Base-by-base conservation (phyloP, 2,329 filamentous ascomycete species). In the Ophiostoma pallidulum region DNA sequence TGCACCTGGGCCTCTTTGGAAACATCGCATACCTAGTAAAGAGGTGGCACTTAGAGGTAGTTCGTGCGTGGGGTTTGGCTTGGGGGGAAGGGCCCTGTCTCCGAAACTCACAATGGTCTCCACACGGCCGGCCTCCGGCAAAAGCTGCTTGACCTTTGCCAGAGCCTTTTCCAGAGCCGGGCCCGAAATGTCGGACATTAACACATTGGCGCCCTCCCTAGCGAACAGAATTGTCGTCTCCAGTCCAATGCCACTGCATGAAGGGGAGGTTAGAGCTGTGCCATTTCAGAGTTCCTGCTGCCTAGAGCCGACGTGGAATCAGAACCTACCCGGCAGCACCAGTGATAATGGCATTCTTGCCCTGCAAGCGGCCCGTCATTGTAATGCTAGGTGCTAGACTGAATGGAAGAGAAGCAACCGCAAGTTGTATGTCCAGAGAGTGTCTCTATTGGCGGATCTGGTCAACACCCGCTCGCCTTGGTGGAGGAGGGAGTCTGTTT, bases 151-250 rank as follows among this genome's bases (percentile, higher is more conserved):
- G 35, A 92, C 75, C 65, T 88, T 94, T 51, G 77, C 76, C 33
- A 82, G 64, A 26, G 86, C 88, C 62, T 81, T 87, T 50, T 85
- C 82, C 33, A 95, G 78, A 2, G 86, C 86, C 5, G 82, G 78
- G 38, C 73, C 77, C 4, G 87, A 91, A 57, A 94, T 87, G 61
- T 96, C 90, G 52, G 84, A 78, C 78, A 96, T 81, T 55, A 95
- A 71, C 48, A 96, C 80, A 53, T 78, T 84, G 60, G 88, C 90
- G 53, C 89, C 90, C 71, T 96, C 90, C 54, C 84, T 84, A 51
- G 82, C 84, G 61, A 96, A 94, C 50, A 95, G 84, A 57, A 96
- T 90, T 48, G 78, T 78, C 2, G 90, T 95, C 71, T 96, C 89
- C 41, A 96, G 84, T 56, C 90, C 90, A 60, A 96, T 96, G 60